Conservation (phyloP, 2,329 filamentous ascomycete genomes). For the Gyromitra esculenta region DNA sequence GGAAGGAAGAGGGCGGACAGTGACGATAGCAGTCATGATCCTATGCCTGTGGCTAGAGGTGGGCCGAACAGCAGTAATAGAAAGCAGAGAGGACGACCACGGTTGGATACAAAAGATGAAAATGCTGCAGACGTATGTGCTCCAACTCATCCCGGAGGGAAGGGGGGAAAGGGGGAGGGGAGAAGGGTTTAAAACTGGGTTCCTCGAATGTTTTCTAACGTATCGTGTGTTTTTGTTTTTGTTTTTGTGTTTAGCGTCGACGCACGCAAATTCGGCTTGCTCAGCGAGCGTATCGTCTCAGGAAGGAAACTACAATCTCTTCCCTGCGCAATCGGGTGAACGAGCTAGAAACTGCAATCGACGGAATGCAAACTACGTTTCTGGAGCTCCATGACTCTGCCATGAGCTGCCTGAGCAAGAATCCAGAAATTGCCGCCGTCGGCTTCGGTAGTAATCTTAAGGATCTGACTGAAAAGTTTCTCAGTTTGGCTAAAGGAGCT, state of each 20-base stretch:
- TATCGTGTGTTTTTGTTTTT: constrained; percentile 48
- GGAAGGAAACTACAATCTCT: constrained; percentile 83
- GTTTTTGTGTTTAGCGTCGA: constrained; percentile 68
- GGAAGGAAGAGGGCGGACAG: constrained; percentile 48
- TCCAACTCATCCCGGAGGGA: constrained; percentile 2
- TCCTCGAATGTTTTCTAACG: constrained; percentile 18
- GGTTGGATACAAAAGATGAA: constrained; percentile 79
- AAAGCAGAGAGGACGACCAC: constrained; percentile 76
- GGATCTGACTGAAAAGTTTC: constrained; percentile 68
- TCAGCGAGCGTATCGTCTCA: constrained; percentile 82
- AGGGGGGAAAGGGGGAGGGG: too few relatives aligned
- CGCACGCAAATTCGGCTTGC: constrained; percentile 88
- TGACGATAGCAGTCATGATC: constrained; percentile 50
- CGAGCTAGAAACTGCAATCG: constrained; percentile 73
- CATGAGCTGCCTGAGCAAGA: constrained; percentile 69
- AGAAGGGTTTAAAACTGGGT: neutral
- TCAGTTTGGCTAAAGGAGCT: constrained; percentile 65
- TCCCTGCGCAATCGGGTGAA: constrained; percentile 76
- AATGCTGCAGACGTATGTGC: constrained; percentile 78
- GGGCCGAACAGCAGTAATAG: constrained; percentile 61
- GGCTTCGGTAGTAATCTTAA: constrained; percentile 50
- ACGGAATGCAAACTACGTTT: constrained; percentile 79
- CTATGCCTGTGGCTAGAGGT: constrained; percentile 38
- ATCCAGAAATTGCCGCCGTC: constrained; percentile 54
- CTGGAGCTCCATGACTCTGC: constrained; percentile 71